Conservation (phyloP, 805 yeast species). For the Monosporozyma aquatica region DNA sequence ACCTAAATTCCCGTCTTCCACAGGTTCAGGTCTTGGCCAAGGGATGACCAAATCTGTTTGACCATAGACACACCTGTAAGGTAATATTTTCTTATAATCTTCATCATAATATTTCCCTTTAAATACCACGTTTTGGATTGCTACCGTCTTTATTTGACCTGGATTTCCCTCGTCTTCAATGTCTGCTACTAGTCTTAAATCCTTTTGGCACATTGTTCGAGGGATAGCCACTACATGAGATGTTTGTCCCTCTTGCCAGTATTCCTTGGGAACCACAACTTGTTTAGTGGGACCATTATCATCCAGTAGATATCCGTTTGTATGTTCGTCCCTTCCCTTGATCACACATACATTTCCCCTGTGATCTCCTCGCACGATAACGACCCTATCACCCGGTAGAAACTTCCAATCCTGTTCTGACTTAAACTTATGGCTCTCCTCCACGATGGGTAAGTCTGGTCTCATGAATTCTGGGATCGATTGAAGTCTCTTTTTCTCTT, state of each 20-base stretch:
- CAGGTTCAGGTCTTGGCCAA: conserved; percentile 69
- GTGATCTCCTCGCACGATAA: conserved; percentile 58
- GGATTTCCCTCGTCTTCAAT: conserved; percentile 48
- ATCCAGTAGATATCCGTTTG: conserved; percentile 55
- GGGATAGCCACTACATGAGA: conserved; percentile 69
- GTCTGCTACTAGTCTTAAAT: conserved; percentile 71
- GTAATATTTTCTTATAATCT: conserved; percentile 62
- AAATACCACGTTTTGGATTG: conserved; percentile 63
- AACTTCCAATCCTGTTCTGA: conserved; percentile 48
- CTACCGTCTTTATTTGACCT: conserved; percentile 60
- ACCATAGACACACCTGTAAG: conserved; percentile 66
- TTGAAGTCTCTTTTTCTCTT: conserved; percentile 24
- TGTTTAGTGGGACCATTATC: conserved; percentile 59
- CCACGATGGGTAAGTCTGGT: conserved; percentile 28
- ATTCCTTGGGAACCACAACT: conserved; percentile 58
- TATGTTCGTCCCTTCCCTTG: conserved; percentile 45
- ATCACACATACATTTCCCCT: conserved; percentile 71
- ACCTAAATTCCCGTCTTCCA: conserved; percentile 48
- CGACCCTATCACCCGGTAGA: conserved; percentile 68
- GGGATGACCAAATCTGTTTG: conserved; percentile 67
- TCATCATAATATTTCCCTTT: conserved; percentile 67
- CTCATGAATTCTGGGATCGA: conserved; percentile 33
- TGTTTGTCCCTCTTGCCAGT: conserved; percentile 64
- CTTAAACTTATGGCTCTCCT: conserved; percentile 29
- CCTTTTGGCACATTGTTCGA: conserved; percentile 45